Conservation (phyloP, 345 rosid species). For the Moricandia moricandioides region DNA sequence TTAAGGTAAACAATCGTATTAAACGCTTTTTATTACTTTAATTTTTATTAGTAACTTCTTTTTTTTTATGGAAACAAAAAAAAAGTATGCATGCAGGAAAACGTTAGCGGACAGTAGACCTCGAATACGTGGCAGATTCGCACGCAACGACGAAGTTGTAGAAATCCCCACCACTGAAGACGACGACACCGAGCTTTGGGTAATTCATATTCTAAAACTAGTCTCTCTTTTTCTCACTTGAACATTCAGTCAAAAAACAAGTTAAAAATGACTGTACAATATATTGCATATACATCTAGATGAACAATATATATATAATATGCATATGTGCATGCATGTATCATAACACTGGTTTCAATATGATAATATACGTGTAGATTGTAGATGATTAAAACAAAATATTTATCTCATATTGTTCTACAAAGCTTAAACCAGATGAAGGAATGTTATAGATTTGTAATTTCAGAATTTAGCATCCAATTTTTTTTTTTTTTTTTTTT, state of each 20-base stretch:
- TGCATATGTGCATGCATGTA: not conserved
- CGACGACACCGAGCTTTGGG: slow-evolving; percentile 61
- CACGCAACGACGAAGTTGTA: slow-evolving; percentile 71
- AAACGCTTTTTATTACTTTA: not conserved
- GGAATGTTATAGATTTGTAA: too few species aligned
- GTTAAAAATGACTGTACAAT: not conserved
- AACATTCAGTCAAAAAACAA: not conserved
- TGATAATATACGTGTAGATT: not conserved
- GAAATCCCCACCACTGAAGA: slow-evolving; percentile 54
- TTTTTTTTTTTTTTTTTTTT: too few species aligned
- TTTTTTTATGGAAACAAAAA: not conserved
- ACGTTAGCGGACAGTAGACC: slow-evolving; percentile 92
- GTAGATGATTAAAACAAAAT: not conserved
- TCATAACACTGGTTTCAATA: not conserved
- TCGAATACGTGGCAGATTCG: slow-evolving; percentile 94
- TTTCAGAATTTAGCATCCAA: not conserved
- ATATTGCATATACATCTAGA: not conserved
- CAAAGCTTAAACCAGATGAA: too few species aligned
- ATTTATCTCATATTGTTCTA: not conserved
- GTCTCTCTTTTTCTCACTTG: not conserved
- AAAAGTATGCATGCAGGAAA: slow-evolving; percentile 90
- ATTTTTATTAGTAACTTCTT: not conserved
- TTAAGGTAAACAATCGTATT: slow-evolving; percentile 52
- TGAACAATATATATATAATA: not conserved
- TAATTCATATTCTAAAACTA: not conserved